Conservation (phyloP, 2,329 filamentous ascomycete genomes). For the Knoxdaviesia capensis region DNA sequence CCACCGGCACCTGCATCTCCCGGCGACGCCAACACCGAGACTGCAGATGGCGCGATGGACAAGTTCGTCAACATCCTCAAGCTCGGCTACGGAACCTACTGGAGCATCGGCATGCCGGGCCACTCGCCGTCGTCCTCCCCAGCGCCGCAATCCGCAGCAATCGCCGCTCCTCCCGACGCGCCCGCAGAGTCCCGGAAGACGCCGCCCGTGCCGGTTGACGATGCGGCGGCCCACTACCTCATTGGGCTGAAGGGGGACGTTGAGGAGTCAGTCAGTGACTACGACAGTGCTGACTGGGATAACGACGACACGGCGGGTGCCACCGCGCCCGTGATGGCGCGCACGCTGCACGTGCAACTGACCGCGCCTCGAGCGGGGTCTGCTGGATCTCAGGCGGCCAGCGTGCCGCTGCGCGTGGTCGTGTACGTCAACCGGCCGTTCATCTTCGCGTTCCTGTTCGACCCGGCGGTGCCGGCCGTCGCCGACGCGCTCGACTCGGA, state of each 20-base stretch:
- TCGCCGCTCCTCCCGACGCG: not conserved
- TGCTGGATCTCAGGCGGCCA: constrained; percentile 11
- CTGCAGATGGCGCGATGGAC: constrained; percentile 22
- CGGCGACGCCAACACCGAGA: too few relatives aligned
- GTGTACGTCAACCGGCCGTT: constrained; percentile 59
- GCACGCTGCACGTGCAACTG: constrained; percentile 48
- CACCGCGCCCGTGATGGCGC: constrained; percentile 30
- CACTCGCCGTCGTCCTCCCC: too few relatives aligned
- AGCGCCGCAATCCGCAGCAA: constrained; percentile 6
- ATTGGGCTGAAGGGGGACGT: constrained; percentile 49
- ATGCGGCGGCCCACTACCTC: constrained; percentile 30
- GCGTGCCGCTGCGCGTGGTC: constrained; percentile 35
- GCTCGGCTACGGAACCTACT: constrained; percentile 47
- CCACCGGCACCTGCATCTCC: too few relatives aligned
- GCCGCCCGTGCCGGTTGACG: constrained; percentile 3
- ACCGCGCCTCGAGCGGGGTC: not conserved
- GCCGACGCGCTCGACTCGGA: constrained; percentile 37
- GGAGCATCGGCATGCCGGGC: constrained; percentile 20
- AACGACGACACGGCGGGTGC: constrained; percentile 21
- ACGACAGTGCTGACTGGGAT: constrained; percentile 12
- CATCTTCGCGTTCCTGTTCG: constrained; percentile 58
- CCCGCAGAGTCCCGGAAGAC: not conserved
- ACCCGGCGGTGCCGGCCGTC: constrained; percentile 26
- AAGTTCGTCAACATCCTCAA: constrained; percentile 45
- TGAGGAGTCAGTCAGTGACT: constrained; percentile 20